These are phyloP conservation scores for Schizophyllum amplum DNA, from an alignment of 1,284 basidiomycete species.

Conservation along the genomic window DNA sequence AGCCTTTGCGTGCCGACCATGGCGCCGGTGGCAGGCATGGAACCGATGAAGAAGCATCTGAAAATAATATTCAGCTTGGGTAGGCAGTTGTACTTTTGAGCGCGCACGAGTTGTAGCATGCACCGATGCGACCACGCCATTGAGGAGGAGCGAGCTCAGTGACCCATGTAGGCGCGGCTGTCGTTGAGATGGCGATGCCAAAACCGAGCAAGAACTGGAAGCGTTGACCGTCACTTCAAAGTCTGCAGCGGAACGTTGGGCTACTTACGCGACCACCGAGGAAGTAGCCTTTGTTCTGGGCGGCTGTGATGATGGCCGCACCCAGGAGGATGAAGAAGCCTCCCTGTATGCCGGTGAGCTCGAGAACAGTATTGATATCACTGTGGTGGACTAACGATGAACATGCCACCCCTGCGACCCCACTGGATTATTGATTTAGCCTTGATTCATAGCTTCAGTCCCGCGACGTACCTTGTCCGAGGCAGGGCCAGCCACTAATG, in stretches of 20 bases:
- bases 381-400: constrained; percentile 10
- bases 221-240: neutral
- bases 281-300: constrained; percentile 16
- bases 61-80: neutral
- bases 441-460: neutral
- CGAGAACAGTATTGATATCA: neutral
- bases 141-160: constrained; percentile 22
- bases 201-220: constrained; percentile 22
- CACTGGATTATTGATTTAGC: constrained; percentile 6
- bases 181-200: constrained; percentile 22
- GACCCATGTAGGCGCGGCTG: constrained; percentile 22
- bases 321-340: constrained; percentile 20
- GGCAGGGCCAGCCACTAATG: constrained; percentile 19
- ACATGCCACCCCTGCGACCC: constrained; percentile 21
- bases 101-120: constrained; percentile 19
- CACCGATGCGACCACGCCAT: constrained; percentile 21
- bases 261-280: constrained; percentile 19
- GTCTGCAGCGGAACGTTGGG: neutral
- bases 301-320: constrained; percentile 16
- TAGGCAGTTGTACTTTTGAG: neutral
- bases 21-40: constrained; percentile 21
- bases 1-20: constrained; percentile 20
- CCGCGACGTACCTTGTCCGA: constrained; percentile 15
- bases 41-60: constrained; percentile 22
- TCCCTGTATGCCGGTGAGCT: constrained; percentile 10